Conservation (phyloP, 2,329 filamentous ascomycete species). For the Thelonectria discophora region DNA sequence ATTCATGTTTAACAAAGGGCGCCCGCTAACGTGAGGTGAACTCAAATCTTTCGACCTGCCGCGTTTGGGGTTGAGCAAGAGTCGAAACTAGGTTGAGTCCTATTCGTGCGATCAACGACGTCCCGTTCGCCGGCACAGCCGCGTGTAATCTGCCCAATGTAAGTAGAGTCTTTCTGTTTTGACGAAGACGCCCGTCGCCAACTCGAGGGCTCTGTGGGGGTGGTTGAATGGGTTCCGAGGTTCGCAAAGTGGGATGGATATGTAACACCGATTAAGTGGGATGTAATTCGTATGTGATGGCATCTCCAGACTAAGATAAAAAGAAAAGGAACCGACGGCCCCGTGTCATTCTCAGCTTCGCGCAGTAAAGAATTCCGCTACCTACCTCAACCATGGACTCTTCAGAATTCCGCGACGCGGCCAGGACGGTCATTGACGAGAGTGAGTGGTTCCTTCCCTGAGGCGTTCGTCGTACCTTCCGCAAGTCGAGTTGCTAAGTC, state of each 20-base stretch:
- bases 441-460: conserved; percentile 62
- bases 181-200: too few species aligned
- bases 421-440: conserved; percentile 81
- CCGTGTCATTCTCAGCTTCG: not conserved
- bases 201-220: not conserved
- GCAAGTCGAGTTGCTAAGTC: not conserved
- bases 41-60: too few species aligned
- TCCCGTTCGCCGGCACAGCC: not conserved
- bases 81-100: not conserved
- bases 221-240: not conserved
- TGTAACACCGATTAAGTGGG: not conserved
- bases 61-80: too few species aligned
- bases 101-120: not conserved
- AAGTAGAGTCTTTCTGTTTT: too few species aligned
- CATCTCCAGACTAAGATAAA: not conserved
- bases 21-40: not conserved
- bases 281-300: not conserved
- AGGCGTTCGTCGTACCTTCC: too few species aligned
- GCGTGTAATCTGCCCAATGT: not conserved
- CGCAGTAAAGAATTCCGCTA: not conserved
- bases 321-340: not conserved
- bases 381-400: conserved; percentile 71
- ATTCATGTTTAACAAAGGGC: not conserved
- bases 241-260: not conserved
- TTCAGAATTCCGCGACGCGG: conserved; percentile 79